Evolutionary conservation across 2,329 filamentous ascomycete species (phyloP), one percentile per base, ranked within the genome.

Genomic region (Ciborinia camelliae): DNA sequence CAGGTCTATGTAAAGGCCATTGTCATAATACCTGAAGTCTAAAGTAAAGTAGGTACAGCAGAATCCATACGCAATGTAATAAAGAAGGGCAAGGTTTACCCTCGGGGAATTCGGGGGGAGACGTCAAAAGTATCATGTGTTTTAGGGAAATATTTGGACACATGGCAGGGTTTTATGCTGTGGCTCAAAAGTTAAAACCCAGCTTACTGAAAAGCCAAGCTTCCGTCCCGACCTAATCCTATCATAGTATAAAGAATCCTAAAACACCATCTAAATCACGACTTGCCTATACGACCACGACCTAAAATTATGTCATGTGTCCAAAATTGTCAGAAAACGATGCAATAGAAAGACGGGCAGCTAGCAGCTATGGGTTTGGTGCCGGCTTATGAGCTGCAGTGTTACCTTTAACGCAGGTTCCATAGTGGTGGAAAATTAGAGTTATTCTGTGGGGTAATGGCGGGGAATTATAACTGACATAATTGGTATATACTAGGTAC

Each of bases 361-460:
- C 1, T 47, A 8, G 23, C 9, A 47, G 7, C 15, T 51, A 15
- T 28, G 48, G 48, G 35, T 37, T 61, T 32, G 35, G 20, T 45
- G 54, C 28, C 20, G n/a, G 20, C 32, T 58, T 12, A 58, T 54
- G 35, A 26, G 20, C 35, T 41, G 37, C 12, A 26, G 14, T 43
- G 10, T 57, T 26, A 23, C 26, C 1, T 23, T 57, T 28, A 28
- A 57, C 7, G 37, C 28, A 10, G 39, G 30, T 45, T 30, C 39
- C 32, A 45, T 43, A 57, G 54, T 57, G 54, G 54, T 57, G 54
- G 54, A 57, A 57, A 57, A 57, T 32, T 57, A 45, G 20, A 14
- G 28, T 32, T 57, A n/a, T n/a, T n/a, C n/a, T n/a, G 26, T 45
- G 54, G 54, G 23, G 26, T 45, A 58, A 18, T 58, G 28, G 41